These are phyloP conservation scores for Neoascochyta sp. DNA, from an alignment of 2,329 filamentous ascomycete genomes.

Conservation along the genomic window DNA sequence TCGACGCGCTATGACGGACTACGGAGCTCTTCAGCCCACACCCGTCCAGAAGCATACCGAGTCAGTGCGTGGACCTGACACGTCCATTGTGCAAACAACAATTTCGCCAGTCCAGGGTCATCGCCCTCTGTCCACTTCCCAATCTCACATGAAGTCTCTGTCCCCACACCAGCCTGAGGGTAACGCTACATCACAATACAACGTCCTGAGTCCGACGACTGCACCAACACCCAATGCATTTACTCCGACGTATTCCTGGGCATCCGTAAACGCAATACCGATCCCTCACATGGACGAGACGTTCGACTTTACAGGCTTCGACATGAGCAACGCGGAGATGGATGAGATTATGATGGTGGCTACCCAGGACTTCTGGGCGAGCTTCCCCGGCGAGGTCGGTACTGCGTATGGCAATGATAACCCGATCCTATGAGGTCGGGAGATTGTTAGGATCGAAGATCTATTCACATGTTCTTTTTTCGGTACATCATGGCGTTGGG, in stretches of 20 bases:
- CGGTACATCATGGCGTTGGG: too few species aligned
- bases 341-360: constrained; percentile 39
- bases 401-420: constrained; percentile 23
- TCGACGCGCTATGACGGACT: constrained; percentile 40
- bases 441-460: too few species aligned
- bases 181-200: too few species aligned
- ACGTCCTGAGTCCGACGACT: constrained; percentile 17
- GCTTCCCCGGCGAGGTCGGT: constrained; percentile 39
- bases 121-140: constrained; percentile 9
- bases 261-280: constrained; percentile 17
- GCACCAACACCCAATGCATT: constrained; percentile 26
- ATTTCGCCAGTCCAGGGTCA: constrained; percentile 8
- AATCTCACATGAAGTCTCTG: constrained; percentile 2
- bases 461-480: too few species aligned
- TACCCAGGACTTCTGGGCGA: constrained; percentile 41
- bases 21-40: constrained; percentile 39
- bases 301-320: constrained; percentile 31
- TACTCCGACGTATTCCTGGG: constrained; percentile 18
- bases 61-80: constrained; percentile 14
- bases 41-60: constrained; percentile 37
- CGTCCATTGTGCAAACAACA: constrained; percentile 8
- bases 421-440: too few species aligned
- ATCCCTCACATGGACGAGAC: constrained; percentile 33
- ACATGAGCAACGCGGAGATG: constrained; percentile 35
- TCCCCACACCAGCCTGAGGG: neutral